These are phyloP conservation scores for Lepidium aucheri DNA, from an alignment of 345 rosid species.

Conservation along the genomic window DNA sequence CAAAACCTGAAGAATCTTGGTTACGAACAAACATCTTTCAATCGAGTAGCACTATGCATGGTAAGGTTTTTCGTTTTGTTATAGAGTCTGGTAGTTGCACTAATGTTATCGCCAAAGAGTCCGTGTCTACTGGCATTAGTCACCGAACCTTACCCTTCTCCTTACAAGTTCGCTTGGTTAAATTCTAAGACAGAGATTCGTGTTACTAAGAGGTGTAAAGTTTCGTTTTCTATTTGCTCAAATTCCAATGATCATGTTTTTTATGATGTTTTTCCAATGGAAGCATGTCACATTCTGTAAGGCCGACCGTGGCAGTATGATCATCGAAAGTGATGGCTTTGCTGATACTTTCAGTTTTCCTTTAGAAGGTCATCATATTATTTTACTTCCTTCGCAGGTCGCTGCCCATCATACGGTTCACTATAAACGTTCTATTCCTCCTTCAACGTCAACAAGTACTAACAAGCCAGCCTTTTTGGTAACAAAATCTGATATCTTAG, in stretches of 20 bases:
- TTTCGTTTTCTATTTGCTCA: not conserved
- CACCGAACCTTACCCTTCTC: not conserved
- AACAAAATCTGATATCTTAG: not conserved
- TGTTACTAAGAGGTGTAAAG: not conserved
- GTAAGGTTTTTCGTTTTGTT: not conserved
- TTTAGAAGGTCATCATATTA: not conserved
- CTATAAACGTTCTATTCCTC: too few relatives aligned
- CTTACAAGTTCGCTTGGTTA: not conserved
- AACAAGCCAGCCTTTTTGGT: not conserved
- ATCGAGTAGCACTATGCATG: not conserved
- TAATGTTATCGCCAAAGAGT: not conserved
- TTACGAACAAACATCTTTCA: not conserved
- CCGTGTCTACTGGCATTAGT: not conserved
- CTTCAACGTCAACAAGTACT: not conserved
- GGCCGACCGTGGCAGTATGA: not conserved
- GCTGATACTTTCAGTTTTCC: not conserved
- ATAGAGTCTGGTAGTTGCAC: not conserved
- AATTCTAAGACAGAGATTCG: not conserved
- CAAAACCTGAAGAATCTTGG: too few relatives aligned
- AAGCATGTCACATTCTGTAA: not conserved
- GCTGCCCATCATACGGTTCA: not conserved
- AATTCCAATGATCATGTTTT: not conserved
- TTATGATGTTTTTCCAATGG: not conserved
- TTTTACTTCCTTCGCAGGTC: not conserved
- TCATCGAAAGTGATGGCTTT: not conserved